phyloP scores from a whole-genome alignment of 2,329 filamentous ascomycete genomes.

The Arthroderma sp. region DNA sequence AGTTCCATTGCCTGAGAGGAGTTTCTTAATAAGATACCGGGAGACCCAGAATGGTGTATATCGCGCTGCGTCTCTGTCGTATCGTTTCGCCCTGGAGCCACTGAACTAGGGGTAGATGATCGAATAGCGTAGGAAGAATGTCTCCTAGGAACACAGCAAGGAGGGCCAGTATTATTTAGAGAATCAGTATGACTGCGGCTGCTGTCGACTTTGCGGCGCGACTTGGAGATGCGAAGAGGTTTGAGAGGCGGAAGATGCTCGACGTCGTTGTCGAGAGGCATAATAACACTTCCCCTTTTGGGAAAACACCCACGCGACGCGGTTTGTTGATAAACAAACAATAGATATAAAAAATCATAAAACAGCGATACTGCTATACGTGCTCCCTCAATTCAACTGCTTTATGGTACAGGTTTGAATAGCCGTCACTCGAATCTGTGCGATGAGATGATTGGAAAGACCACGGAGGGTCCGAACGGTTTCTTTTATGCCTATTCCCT shows the following conservation, averaged over 20 bases:
- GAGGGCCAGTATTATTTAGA: slow-evolving; percentile 9
- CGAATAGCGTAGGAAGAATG: slow-evolving; percentile 14
- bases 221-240: slow-evolving; percentile 41
- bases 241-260: slow-evolving; percentile 20
- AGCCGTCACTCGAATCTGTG: slow-evolving; percentile 17
- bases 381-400: slow-evolving; percentile 13
- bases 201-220: slow-evolving; percentile 7
- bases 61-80: no score
- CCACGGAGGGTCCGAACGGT: slow-evolving; percentile 21
- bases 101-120: background rate
- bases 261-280: background rate
- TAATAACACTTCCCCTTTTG: no score
- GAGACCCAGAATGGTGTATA: no score
- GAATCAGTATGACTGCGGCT: slow-evolving; percentile 11
- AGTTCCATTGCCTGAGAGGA: no score
- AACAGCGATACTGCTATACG: slow-evolving; percentile 6
- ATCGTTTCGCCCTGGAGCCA: no score
- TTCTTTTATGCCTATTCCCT: slow-evolving; percentile 16
- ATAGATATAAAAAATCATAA: background rate
- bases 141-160: slow-evolving; percentile 16
- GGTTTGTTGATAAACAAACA: slow-evolving; percentile 1
- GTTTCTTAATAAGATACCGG: no score
- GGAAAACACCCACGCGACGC: background rate
- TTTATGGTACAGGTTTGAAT: slow-evolving; percentile 15
- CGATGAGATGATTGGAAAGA: slow-evolving; percentile 13